Evolutionary conservation across 305 asterid genomes (phyloP), one percentile per base, ranked within the genome.

Genomic region (Fraxinus paxiana): DNA sequence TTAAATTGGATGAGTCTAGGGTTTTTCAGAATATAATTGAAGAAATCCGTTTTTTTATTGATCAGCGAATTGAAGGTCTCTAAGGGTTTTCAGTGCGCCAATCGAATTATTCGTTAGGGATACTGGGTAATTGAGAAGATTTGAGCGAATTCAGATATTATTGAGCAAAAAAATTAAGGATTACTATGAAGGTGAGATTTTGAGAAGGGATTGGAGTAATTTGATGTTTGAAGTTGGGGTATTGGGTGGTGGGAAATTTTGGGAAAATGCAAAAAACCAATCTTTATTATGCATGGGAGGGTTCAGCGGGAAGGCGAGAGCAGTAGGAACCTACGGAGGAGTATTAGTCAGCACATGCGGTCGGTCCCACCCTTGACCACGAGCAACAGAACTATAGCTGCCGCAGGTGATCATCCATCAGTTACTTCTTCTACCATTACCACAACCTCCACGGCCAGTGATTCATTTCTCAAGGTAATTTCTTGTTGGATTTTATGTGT

Each of bases 381-480:
- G 56, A 82, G 82, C 75, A 78, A 77, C 78, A 85, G 82, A 81
- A 80, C 82, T 80, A 72, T 82, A 85, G 82, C 86, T 81, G 83
- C 75, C 84, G 80, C 75, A 10, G 85, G 43, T 46, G 78, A 51
- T 46, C 81, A 83, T 78, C 81, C 90, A 26, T 65, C 87, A 79
- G 54, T 51, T 82, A 77, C 81, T 81, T 71, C 86, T 80, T 71
- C 86, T 79, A 56, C 83, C 86, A 84, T 70, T 61, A 31, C 10
- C 43, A 83, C 63, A 26, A 80, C 77, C 71, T 31, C 86, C 51
- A 5, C 80, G 41, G 22, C 87, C 85, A 77, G 84, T 74, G 88
- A 87, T 85, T 91, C 92, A 18, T 90, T 90, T 90, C 81, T 86
- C 83, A 92, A 92, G 97, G 97, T 92, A 90, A 77, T 83, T 72